These are phyloP conservation scores for Penicillium daleae DNA, from an alignment of 495 filamentous ascomycete genomes.

Conservation along the genomic window DNA sequence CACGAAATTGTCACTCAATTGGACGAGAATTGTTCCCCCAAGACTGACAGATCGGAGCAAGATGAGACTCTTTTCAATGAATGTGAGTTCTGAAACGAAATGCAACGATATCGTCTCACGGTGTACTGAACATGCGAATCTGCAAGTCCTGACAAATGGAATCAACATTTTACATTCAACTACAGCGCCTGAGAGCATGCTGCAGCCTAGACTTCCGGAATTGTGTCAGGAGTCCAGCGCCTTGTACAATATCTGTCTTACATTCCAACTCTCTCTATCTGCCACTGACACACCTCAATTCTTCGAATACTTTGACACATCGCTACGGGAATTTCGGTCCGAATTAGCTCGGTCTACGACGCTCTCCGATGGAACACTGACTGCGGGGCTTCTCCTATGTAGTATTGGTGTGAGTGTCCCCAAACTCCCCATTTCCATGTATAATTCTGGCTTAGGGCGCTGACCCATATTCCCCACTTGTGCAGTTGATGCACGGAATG, in stretches of 20 bases:
- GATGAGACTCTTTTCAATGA: slow-evolving; percentile 37
- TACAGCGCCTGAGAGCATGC: slow-evolving; percentile 24
- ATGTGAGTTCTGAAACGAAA: slow-evolving; percentile 25
- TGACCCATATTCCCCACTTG: neutral
- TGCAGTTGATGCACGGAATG: slow-evolving; percentile 38
- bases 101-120: neutral
- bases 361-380: slow-evolving; percentile 39
- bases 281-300: slow-evolving; percentile 23
- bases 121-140: neutral
- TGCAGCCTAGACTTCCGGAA: slow-evolving; percentile 29
- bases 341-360: slow-evolving; percentile 33
- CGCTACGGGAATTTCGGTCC: slow-evolving; percentile 35
- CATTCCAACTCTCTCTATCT: slow-evolving; percentile 35
- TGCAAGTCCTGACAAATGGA: slow-evolving; percentile 33
- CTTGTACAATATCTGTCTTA: slow-evolving; percentile 38
- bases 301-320: slow-evolving; percentile 39
- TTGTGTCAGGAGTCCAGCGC: slow-evolving; percentile 37
- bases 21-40: neutral
- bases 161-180: slow-evolving; percentile 43
- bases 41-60: neutral
- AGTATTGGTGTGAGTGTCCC: slow-evolving; percentile 40
- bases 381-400: slow-evolving; percentile 40
- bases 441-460: neutral
- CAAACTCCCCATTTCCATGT: neutral
- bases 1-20: slow-evolving; percentile 1